phyloP scores from a whole-genome alignment of 345 rosid species.

The Physaria fendleri region DNA sequence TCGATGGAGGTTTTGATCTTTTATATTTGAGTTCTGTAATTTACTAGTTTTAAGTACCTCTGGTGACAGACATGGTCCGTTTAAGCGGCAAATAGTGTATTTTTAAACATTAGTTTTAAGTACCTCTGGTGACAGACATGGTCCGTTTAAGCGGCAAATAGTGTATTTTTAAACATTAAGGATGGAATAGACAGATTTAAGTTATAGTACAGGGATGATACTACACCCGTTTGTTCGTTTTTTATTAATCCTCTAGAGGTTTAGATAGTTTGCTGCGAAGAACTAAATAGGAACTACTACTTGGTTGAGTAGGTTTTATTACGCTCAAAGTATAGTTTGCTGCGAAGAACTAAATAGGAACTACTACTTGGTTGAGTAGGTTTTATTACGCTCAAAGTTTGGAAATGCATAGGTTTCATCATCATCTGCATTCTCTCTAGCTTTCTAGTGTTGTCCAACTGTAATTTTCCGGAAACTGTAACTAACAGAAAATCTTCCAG shows the following conservation, averaged over 20 bases:
- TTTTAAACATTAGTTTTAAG: neutral
- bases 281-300: neutral
- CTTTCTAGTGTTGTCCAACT: neutral
- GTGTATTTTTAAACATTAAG: neutral
- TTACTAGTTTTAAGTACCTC: neutral
- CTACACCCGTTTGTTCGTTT: neutral
- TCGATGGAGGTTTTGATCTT: neutral
- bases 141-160: neutral
- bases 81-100: neutral
- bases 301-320: neutral
- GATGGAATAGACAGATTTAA: neutral
- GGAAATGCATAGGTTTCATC: constrained; percentile 2
- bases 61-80: neutral
- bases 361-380: neutral
- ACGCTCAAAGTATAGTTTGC: neutral
- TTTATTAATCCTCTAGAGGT: neutral
- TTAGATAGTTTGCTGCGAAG: neutral
- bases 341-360: neutral
- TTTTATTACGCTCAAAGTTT: neutral
- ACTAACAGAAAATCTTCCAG: neutral
- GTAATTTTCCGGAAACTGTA: neutral
- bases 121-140: neutral
- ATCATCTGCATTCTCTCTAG: neutral
- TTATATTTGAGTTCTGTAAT: neutral
- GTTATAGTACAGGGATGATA: neutral